phyloP scores from a whole-genome alignment of 2,329 filamentous ascomycete species.

The Rutstroemia sp. region DNA sequence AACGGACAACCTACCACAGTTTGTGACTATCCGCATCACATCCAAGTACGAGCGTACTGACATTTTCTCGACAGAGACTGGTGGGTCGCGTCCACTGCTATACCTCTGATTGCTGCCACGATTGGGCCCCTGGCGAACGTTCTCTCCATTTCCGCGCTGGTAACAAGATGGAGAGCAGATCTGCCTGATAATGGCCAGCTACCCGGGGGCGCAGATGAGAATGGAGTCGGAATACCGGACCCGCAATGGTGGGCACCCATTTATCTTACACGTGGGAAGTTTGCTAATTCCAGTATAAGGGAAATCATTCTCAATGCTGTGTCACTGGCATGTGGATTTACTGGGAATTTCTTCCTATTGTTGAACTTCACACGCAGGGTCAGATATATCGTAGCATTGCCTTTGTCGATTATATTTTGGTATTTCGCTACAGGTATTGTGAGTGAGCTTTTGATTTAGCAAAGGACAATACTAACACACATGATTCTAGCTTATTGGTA shows the following conservation, averaged over 20 bases:
- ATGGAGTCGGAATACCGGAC: slow-evolving; percentile 48
- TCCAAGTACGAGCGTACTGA: neutral
- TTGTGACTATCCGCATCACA: slow-evolving; percentile 7
- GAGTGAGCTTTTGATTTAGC: slow-evolving; percentile 35
- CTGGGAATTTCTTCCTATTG: slow-evolving; percentile 60
- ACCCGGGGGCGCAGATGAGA: slow-evolving; percentile 38
- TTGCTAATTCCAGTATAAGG: slow-evolving; percentile 31
- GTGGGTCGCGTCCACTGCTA: slow-evolving; percentile 36
- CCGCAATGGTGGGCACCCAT: slow-evolving; percentile 45
- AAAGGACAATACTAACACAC: slow-evolving; percentile 2
- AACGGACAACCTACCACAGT: slow-evolving; percentile 30
- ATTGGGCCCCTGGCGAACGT: slow-evolving; percentile 66
- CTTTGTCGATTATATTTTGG: slow-evolving; percentile 61
- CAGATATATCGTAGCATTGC: slow-evolving; percentile 61
- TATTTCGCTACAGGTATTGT: slow-evolving; percentile 52
- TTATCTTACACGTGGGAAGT: neutral
- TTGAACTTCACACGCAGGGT: slow-evolving; percentile 62
- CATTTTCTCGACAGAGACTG: slow-evolving; percentile 25
- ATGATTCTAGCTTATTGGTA: slow-evolving; percentile 43
- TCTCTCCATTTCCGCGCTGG: slow-evolving; percentile 58
- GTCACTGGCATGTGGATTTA: slow-evolving; percentile 55
- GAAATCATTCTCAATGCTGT: slow-evolving; percentile 54
- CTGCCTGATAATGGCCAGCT: slow-evolving; percentile 39
- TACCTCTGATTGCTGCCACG: slow-evolving; percentile 58
- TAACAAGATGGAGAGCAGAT: slow-evolving; percentile 53